Evolutionary conservation across 2,329 filamentous ascomycete species (phyloP).

Genomic region (Magnaporthales sp.): DNA sequence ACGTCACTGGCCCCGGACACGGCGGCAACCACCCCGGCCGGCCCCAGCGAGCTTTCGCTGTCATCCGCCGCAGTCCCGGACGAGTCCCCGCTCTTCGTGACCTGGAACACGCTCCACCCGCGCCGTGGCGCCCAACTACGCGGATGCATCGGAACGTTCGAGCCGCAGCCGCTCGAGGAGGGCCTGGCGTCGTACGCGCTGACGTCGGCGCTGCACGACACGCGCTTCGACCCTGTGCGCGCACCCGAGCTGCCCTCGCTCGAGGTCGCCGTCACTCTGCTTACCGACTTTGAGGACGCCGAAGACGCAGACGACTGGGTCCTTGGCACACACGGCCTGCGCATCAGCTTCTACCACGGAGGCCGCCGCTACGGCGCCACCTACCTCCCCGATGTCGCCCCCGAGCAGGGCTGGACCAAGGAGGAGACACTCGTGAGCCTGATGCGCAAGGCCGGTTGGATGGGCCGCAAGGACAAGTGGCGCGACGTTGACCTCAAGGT

Average conservation of each 20-base stretch:
- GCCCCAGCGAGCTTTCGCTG: background rate
- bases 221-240: conserved; percentile 49
- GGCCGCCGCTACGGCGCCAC: conserved; percentile 67
- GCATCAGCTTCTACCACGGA: conserved; percentile 73
- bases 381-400: conserved; percentile 85
- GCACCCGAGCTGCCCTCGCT: conserved; percentile 46
- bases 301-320: conserved; percentile 71
- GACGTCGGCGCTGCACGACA: conserved; percentile 62
- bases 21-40: conserved; percentile 14
- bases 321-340: conserved; percentile 76
- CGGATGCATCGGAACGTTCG: conserved; percentile 95
- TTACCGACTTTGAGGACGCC: conserved; percentile 76
- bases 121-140: conserved; percentile 60
- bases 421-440: conserved; percentile 85
- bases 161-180: conserved; percentile 60
- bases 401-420: conserved; percentile 90
- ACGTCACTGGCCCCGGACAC: conserved; percentile 21
- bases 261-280: conserved; percentile 66
- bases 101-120: conserved; percentile 72
- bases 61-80: conserved; percentile 23
- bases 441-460: conserved; percentile 93
- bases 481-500: conserved; percentile 69
- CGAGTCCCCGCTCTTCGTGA: conserved; percentile 78
- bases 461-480: conserved; percentile 72
- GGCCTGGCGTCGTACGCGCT: conserved; percentile 76